Evolutionary conservation across 1,284 basidiomycete genomes (phyloP).

Genomic region (Pseudozyma sp.): DNA sequence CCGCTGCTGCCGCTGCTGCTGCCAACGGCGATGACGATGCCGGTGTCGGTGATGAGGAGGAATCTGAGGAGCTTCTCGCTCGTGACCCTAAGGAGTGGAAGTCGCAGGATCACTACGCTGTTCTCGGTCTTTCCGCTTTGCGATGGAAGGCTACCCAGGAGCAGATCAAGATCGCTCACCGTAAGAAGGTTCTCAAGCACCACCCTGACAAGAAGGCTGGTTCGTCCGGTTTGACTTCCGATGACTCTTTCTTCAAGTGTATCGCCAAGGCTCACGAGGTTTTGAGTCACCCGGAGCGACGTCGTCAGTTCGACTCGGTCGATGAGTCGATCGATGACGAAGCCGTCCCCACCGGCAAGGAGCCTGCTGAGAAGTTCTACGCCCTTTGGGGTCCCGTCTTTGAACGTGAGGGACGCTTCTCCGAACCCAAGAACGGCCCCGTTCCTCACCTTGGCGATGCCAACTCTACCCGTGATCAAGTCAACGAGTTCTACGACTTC

Average conservation of each 20-base stretch:
- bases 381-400: conserved; percentile 81
- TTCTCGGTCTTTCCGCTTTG: conserved; percentile 90
- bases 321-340: conserved; percentile 86
- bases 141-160: conserved; percentile 87
- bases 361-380: conserved; percentile 76
- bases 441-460: conserved; percentile 83
- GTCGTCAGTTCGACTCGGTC: conserved; percentile 95
- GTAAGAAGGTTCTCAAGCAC: conserved; percentile 98
- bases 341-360: conserved; percentile 66
- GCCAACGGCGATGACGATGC: conserved; percentile 81
- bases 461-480: conserved; percentile 81
- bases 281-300: conserved; percentile 85
- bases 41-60: conserved; percentile 91
- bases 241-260: conserved; percentile 99
- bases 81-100: conserved; percentile 99
- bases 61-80: conserved; percentile 78
- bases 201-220: conserved; percentile 98
- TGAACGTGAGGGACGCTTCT: conserved; percentile 91
- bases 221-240: conserved; percentile 79
- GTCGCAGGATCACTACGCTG: conserved; percentile 98
- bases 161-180: conserved; percentile 98
- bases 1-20: conserved; percentile 72
- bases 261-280: conserved; percentile 97
- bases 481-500: conserved; percentile 96
- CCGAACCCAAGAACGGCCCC: conserved; percentile 78